Conservation (phyloP, 176 grass and related monocot species). For the Raddia distichophylla region DNA sequence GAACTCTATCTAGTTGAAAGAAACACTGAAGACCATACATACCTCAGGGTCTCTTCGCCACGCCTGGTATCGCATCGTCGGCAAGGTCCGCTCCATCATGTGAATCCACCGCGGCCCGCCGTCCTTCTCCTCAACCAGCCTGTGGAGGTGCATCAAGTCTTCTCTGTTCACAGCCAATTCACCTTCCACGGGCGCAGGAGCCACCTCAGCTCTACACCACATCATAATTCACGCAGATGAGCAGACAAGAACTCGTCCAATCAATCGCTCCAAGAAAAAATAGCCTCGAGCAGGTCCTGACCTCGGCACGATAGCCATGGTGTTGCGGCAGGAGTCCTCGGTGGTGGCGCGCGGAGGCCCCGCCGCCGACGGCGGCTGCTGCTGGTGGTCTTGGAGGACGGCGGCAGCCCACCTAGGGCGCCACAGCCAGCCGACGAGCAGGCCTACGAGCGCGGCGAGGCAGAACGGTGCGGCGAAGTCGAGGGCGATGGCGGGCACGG, state of each 20-base stretch:
- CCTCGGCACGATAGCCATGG: constrained; percentile 25
- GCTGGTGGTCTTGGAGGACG: constrained; percentile 24
- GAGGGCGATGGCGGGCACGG: constrained; percentile 50
- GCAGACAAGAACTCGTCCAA: neutral
- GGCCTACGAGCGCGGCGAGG: constrained; percentile 65
- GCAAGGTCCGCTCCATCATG: constrained; percentile 81
- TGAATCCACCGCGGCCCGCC: constrained; percentile 74
- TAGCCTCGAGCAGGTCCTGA: constrained; percentile 15
- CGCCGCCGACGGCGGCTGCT: neutral
- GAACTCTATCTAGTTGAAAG: neutral
- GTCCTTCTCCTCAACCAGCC: constrained; percentile 80
- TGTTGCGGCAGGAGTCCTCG: neutral
- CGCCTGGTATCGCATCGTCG: constrained; percentile 61
- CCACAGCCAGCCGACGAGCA: constrained; percentile 88
- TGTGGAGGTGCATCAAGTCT: constrained; percentile 67
- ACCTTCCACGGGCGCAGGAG: neutral
- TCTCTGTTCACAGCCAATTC: constrained; percentile 48
- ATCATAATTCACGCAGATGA: neutral
- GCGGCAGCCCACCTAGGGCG: constrained; percentile 67
- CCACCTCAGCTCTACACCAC: neutral
- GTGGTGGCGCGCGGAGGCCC: neutral
- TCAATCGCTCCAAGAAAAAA: neutral
- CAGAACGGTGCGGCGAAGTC: constrained; percentile 79
- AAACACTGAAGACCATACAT: neutral
- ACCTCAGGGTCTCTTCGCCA: constrained; percentile 84